Evolutionary conservation across 495 filamentous ascomycete genomes (phyloP), one percentile per base, ranked within the genome.

Genomic region (Delitschia confertaspora): DNA sequence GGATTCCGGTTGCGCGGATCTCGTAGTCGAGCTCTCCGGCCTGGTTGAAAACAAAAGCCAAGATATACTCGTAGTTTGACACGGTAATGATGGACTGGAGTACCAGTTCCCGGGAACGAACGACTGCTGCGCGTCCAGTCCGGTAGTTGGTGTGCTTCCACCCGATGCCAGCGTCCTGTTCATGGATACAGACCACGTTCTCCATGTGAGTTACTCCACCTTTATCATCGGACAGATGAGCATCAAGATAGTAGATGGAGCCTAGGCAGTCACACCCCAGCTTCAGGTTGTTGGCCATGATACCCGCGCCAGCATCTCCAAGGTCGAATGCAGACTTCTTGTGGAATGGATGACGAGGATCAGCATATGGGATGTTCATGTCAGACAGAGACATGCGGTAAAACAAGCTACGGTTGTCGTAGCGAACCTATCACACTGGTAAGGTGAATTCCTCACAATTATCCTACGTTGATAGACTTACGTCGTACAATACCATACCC

Each of bases 131-230:
- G 0, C 78, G 73, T 30, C 70, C 69, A 10, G 83, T 85, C 2
- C 83, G 75, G 67, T 79, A 85, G 59, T 89, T 86, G 18, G 80
- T 87, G 63, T 89, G 84, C 54, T 89, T 89, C 74, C 80, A 88
- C 3, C 75, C 73, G 27, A 88, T 82, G 17, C 83, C 83, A 33
- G 68, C 69, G 50, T 83, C 79, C 48, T 83, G 79, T 51, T 85
- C 81, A 55, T 89, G 84, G 21, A 88, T 71, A 61, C 84, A 88
- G 17, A 89, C 70, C 7, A 83, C 82, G 47, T 88, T 88, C 23
- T 76, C 74, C 65, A 79, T 74, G 3, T 71, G 53, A 0, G 73
- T 62, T 0, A 79, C 70, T 19, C 74, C 68, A 14, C 84, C 84
- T 11, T 73, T 69, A 36, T 69, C 55, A 23, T 69, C 67, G 0